Evolutionary conservation across 495 filamentous ascomycete genomes (phyloP), one percentile per base, ranked within the genome.

Genomic region (Platismatia glauca): DNA sequence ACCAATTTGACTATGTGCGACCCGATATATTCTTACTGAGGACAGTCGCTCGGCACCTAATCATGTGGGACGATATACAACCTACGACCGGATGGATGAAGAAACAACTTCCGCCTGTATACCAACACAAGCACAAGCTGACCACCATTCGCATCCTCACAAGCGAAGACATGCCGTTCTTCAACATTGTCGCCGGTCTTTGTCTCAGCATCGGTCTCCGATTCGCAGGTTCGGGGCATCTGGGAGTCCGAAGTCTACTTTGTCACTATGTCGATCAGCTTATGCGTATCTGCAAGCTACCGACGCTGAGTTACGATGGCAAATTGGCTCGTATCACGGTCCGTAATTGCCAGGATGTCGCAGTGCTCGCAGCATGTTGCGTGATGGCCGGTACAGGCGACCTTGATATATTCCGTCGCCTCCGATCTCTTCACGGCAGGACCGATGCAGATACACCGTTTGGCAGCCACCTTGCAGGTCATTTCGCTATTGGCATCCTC

Each of bases 381-480:
- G 89, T 96, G 41, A 96, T 97, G 92, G 91, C 94, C 20, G 94
- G 94, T 16, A 96, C 89, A 3, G 95, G 94, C 37, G 95, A 99
- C 70, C 75, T 99, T 22, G 72, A 79, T 18, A 83, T 96, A n/a
- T 89, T 97, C 71, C 85, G 95, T n/a, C 83, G 92, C 18, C 80
- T 99, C 31, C 86, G 94, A 7, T 84, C 85, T 34, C 82, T 97
- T 41, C 94, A 97, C 68, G 92, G 91, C 20, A 84, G 93, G n/a
- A 83, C 90, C 55, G 88, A 96, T 61, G 71, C 82, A 4, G 90
- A 92, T 58, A 93, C 87, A 3, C 85, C 91, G 0, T 99, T 95
- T 69, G 94, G 94, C 58, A 95, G 90, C 62, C 93, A 99, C 70
- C 82, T 97, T 67, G 95, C 94, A 16, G 82, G 86, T 4, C 95